Evolutionary conservation across 768 basidiomycete genomes (phyloP).

Genomic region (Roridomyces roridus): DNA sequence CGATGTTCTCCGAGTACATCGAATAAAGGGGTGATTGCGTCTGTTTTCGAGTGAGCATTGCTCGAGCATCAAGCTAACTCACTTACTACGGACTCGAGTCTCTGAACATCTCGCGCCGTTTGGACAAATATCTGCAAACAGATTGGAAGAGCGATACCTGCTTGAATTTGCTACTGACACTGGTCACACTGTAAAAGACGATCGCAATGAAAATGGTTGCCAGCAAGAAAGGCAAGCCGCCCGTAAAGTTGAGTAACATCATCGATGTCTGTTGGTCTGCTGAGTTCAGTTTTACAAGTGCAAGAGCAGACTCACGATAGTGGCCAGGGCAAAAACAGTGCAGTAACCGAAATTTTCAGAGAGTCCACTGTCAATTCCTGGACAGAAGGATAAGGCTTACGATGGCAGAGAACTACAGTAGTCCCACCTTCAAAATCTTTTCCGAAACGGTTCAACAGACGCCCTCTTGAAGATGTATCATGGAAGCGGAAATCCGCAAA

Average conservation of each 20-base stretch:
- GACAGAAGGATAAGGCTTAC: constrained; percentile 18
- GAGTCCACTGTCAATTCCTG: constrained; percentile 80
- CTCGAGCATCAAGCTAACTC: constrained; percentile 42
- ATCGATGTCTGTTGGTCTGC: constrained; percentile 56
- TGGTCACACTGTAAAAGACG: constrained; percentile 72
- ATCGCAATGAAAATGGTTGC: constrained; percentile 60
- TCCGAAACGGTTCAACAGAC: neutral
- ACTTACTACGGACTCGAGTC: constrained; percentile 56
- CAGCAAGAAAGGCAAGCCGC: constrained; percentile 76
- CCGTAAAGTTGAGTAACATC: constrained; percentile 74
- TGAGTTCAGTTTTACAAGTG: no score
- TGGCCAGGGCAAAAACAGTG: neutral
- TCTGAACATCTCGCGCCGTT: constrained; percentile 84
- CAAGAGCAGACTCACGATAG: no score
- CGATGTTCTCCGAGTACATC: constrained; percentile 60
- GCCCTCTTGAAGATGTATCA: neutral
- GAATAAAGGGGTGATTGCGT: no score
- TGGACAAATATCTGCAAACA: constrained; percentile 63
- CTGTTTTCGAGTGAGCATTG: constrained; percentile 32
- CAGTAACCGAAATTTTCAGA: constrained; percentile 87
- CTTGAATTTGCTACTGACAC: neutral
- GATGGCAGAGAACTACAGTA: neutral
- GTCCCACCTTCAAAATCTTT: constrained; percentile 1
- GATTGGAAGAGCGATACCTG: neutral
- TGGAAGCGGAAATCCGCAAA: constrained; percentile 30